Conservation (phyloP, 169 alveolate genomes). For the Perkinsus olseni region DNA sequence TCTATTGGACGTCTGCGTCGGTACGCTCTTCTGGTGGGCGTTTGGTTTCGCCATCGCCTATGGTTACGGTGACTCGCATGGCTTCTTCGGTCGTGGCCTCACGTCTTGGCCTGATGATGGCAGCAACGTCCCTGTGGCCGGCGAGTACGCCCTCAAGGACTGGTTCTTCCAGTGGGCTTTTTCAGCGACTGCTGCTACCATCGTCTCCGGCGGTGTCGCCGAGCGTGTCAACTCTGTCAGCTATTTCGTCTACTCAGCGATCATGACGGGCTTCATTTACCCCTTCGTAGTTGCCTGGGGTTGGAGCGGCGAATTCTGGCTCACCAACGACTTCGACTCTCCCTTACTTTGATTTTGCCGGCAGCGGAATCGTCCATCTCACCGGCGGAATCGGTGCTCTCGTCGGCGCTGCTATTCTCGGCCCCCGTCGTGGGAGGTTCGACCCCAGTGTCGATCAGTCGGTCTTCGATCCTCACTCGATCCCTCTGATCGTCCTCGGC, state of each 20-base stretch:
- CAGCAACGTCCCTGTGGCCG: neutral
- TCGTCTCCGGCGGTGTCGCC: slow-evolving; percentile 26
- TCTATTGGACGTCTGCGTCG: neutral
- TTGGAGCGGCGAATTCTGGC: slow-evolving; percentile 22
- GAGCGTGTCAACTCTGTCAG: slow-evolving; percentile 17
- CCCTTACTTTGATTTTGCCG: slow-evolving; percentile 18
- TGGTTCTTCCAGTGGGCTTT: slow-evolving; percentile 25
- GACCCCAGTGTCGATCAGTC: neutral
- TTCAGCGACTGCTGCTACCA: slow-evolving; percentile 20
- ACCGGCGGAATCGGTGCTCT: slow-evolving; percentile 14
- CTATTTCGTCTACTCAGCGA: slow-evolving; percentile 5
- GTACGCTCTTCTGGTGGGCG: neutral
- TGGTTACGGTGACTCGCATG: neutral
- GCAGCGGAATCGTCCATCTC: slow-evolving; percentile 10
- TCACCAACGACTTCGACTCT: neutral
- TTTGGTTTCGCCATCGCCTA: neutral
- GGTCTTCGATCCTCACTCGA: neutral
- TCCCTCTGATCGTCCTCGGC: slow-evolving; percentile 2
- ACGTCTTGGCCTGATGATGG: neutral
- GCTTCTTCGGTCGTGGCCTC: neutral
- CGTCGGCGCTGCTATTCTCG: slow-evolving; percentile 4
- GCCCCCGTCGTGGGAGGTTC: slow-evolving; percentile 5
- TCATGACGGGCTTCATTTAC: slow-evolving; percentile 7
- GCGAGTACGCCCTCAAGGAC: neutral
- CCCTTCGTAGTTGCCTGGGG: slow-evolving; percentile 13